Evolutionary conservation across 495 filamentous ascomycete species (phyloP), one percentile per base, ranked within the genome.

Genomic region (Achaetomiella virescens): DNA sequence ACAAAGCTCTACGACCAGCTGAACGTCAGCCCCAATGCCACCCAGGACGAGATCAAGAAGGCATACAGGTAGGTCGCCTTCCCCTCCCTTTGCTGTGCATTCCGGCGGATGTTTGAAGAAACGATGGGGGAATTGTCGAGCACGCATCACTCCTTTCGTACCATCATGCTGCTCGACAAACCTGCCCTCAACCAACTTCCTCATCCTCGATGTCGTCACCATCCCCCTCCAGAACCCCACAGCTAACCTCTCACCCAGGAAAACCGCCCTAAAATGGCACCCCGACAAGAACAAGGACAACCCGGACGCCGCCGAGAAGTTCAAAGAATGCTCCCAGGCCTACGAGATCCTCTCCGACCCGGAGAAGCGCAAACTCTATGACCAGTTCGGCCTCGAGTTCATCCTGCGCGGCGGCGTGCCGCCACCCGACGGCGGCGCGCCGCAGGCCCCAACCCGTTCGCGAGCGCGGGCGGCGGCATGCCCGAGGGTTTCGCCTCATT

Each of bases 261-360:
- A 93, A 78, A 79, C 82, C 36, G 95, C 93, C 42, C 74, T 98
- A 67, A 97, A 96, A 76, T 85, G 83, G 66, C 93, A 98, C 66
- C 93, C 93, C 0, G 93, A 98, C 72, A 97, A 97, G 78, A 97
- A 97, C 76, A 92, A 91, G 68, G 86, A 95, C 70, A 89, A 93
- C 61, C 85, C 90, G 17, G 67, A 79, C 17, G 87, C 90, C 21
- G 75, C 83, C 51, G 92, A 97, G 60, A 95, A 89, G 64, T 98
- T 98, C 73, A 92, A 92, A 77, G 92, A 97, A 62, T 84, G 89
- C 48, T 95, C 89, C 1, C 92, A 97, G 73, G 93, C 93, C 43
- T 98, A 96, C 75, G 93, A 98, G 75, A 92, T 98, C 65, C 84
- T 98, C 11, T 92, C 88, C 60, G 93, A 98, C 68, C 91, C 93